Evolutionary conservation across 257 asterid species (phyloP), one percentile per base, ranked within the genome.

Genomic region (Solanum medicagineum): DNA sequence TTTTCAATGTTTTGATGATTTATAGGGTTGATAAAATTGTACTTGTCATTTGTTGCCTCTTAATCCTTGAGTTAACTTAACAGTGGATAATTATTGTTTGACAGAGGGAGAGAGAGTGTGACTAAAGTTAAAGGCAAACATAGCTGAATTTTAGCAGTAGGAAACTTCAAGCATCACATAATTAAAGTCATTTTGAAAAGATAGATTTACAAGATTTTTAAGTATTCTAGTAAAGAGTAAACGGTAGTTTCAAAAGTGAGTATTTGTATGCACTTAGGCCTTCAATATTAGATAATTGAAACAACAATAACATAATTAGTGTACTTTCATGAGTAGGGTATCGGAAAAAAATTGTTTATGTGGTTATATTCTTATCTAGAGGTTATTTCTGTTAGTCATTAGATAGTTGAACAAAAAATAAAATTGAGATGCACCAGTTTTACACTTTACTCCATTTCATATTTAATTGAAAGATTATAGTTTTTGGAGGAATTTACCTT

Each of bases 341-440:
- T 20, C 3, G 1, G 0, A 0, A 20, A 13, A 6, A 20, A 8
- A 8, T 8, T 59, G 0, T 9, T 1, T 59, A 8, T 1, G 14
- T 10, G 9, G 10, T 59, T 9, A 20, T 59, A 56, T 19, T 4
- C 20, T 4, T 56, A 56, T 56, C 5, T 19, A 56, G 20, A 56
- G 8, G 19, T 56, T 56, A 9, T 19, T 56, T 19, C 2, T 8
- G 1, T 17, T 56, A 56, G 63, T 16, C 1, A 10, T n/a, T n/a
- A 7, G 8, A 2, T 10, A 62, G 40, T 26, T 62, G 5, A 22
- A 63, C 8, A 63, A 11, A 63, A 13, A 63, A 62, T 24, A 22
- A 62, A 22, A 2, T 14, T 8, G 36, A 62, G 7, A 42, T 42
- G 10, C 32, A 19, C 10, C 0, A 42, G 2, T 42, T 70, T 36